Evolutionary conservation across 768 basidiomycete genomes (phyloP).

Genomic region (Fistulinella prunicolor): DNA sequence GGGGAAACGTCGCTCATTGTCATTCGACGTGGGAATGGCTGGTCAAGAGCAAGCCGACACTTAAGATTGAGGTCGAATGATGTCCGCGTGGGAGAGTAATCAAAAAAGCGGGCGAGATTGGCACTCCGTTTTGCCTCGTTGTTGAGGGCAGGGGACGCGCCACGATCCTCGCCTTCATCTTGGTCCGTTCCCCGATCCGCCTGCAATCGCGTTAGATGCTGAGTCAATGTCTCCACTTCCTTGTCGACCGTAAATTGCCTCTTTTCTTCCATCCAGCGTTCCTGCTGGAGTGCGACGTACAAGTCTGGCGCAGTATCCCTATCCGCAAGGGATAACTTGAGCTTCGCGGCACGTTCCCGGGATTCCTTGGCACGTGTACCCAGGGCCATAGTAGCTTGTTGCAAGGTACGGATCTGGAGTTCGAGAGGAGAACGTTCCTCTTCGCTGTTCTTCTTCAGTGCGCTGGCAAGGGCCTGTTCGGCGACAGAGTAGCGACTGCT

Average conservation of each 20-base stretch:
- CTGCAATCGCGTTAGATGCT: conserved; percentile 34
- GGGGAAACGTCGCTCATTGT: conserved; percentile 35
- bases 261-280: conserved; percentile 53
- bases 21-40: conserved; percentile 32
- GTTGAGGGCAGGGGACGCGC: conserved; percentile 13
- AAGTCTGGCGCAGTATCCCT: conserved; percentile 37
- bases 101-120: conserved; percentile 41
- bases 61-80: conserved; percentile 33
- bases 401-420: conserved; percentile 47
- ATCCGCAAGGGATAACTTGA: conserved; percentile 38
- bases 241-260: conserved; percentile 36
- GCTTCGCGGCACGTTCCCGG: conserved; percentile 38
- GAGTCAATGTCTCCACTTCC: conserved; percentile 36
- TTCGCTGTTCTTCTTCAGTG: conserved; percentile 34
- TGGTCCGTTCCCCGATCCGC: conserved; percentile 23
- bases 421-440: conserved; percentile 38
- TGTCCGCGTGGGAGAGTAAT: conserved; percentile 32
- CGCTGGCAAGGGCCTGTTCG: conserved; percentile 40
- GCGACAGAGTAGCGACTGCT: conserved; percentile 43
- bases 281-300: conserved; percentile 40
- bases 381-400: conserved; percentile 42
- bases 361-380: conserved; percentile 45
- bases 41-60: conserved; percentile 28
- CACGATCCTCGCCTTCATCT: conserved; percentile 18
- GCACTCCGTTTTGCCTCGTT: conserved; percentile 29